Percentiles rank a stretch among this genome's conserved stretches.
phyloP scores from a whole-genome alignment of 345 rosid genomes.

The Camelina hispida region DNA sequence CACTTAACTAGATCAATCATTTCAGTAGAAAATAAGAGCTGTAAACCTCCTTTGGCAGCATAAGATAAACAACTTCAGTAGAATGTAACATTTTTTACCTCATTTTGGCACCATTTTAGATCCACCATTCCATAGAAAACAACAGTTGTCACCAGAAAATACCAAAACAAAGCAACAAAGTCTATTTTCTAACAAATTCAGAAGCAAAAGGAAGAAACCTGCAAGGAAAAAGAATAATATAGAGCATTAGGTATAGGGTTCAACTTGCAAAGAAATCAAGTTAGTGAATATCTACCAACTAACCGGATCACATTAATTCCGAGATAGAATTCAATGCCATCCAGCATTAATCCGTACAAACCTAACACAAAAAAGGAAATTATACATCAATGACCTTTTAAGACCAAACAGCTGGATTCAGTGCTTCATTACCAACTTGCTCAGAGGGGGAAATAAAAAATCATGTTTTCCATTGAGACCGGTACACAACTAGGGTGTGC shows the following conservation, averaged over 20 bases:
- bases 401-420: conserved; percentile 38
- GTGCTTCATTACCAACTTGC: conserved; percentile 29
- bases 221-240: neutral
- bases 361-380: conserved; percentile 41
- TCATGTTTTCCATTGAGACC: conserved; percentile 1
- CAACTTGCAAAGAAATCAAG: conserved; percentile 18
- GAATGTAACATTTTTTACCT: neutral
- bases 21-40: neutral
- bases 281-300: conserved; percentile 20
- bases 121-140: neutral
- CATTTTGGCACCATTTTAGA: neutral
- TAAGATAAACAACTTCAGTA: conserved; percentile 2
- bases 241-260: conserved; percentile 39
- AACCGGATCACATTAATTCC: conserved; percentile 20
- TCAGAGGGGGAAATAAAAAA: neutral
- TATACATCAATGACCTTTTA: conserved; percentile 14
- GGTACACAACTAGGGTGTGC: conserved; percentile 16
- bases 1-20: neutral
- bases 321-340: conserved; percentile 22
- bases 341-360: conserved; percentile 38
- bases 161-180: conserved; percentile 1
- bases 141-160: neutral
- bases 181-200: neutral
- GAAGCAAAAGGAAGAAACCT: neutral
- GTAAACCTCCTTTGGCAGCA: neutral